Percentiles rank a stretch among this genome's conserved stretches.
These are phyloP conservation scores for Beta vulgaris DNA, from an alignment of 148 eudicot genomes.

Conservation along the genomic window DNA sequence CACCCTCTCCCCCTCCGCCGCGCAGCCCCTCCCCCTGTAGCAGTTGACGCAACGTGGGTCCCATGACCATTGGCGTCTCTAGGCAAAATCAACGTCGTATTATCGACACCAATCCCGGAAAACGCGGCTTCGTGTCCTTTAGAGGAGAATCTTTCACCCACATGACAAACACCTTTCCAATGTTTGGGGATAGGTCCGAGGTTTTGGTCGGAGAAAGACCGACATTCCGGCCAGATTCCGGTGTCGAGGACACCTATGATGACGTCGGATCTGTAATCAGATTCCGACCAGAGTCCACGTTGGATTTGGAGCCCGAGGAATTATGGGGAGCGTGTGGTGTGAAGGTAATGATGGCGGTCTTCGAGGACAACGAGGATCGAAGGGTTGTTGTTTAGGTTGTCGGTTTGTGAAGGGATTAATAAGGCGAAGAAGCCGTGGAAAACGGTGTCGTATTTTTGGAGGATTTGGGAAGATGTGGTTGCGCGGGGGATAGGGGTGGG, in stretches of 20 bases:
- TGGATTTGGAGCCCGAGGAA: constrained; percentile 81
- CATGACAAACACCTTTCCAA: constrained; percentile 75
- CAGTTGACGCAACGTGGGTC: constrained; percentile 92
- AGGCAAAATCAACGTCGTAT: constrained; percentile 25
- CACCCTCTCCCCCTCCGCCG: too few relatives aligned
- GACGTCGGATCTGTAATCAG: constrained; percentile 91
- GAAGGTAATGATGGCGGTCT: constrained; percentile 67
- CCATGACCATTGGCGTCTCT: constrained; percentile 97
- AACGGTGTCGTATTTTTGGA: constrained; percentile 81
- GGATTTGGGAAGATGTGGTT: constrained; percentile 40
- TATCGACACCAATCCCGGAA: constrained; percentile 32
- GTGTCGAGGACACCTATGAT: constrained; percentile 82
- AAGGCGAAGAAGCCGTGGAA: constrained; percentile 89
- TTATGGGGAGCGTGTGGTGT: constrained; percentile 95
- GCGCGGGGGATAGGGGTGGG: too few relatives aligned
- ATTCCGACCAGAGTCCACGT: constrained; percentile 83
- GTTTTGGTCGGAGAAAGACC: constrained; percentile 77
- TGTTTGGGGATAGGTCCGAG: constrained; percentile 71
- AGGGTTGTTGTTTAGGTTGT: constrained; percentile 44
- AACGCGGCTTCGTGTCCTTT: constrained; percentile 74
- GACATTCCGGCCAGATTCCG: constrained; percentile 82
- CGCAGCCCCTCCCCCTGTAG: too few relatives aligned
- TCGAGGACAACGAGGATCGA: constrained; percentile 66
- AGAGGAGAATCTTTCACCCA: constrained; percentile 51
- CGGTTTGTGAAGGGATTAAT: constrained; percentile 44